Evolutionary conservation across 2,329 filamentous ascomycete species (phyloP).

Genomic region (Lecanicillium sp.): DNA sequence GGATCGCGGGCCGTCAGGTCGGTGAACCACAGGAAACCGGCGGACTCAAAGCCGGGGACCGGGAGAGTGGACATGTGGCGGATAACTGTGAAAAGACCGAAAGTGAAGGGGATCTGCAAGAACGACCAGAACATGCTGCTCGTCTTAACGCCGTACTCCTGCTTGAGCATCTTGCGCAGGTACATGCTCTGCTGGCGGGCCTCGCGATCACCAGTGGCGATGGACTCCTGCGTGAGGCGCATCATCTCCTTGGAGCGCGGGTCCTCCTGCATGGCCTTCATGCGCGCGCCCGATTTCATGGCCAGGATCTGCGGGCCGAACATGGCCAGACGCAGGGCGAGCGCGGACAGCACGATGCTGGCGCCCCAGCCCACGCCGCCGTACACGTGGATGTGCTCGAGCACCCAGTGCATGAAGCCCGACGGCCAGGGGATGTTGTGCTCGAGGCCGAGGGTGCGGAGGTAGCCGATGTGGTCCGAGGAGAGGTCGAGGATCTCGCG

Average conservation of each 20-base stretch:
- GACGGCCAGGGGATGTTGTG: slow-evolving; percentile 75
- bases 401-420: slow-evolving; percentile 61
- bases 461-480: slow-evolving; percentile 73
- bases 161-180: slow-evolving; percentile 30
- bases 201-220: slow-evolving; percentile 33
- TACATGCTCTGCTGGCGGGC: slow-evolving; percentile 30
- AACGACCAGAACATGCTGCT: slow-evolving; percentile 33
- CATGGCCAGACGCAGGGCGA: slow-evolving; percentile 58
- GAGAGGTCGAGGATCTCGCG: slow-evolving; percentile 48
- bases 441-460: slow-evolving; percentile 77
- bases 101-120: slow-evolving; percentile 60
- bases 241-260: slow-evolving; percentile 46
- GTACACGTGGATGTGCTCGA: slow-evolving; percentile 80
- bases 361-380: slow-evolving; percentile 76
- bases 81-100: slow-evolving; percentile 73
- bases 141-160: slow-evolving; percentile 31
- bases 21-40: slow-evolving; percentile 69
- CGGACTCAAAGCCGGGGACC: slow-evolving; percentile 68
- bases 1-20: slow-evolving; percentile 76
- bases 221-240: slow-evolving; percentile 43
- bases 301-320: slow-evolving; percentile 51
- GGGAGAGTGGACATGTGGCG: slow-evolving; percentile 70
- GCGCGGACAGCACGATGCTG: slow-evolving; percentile 60
- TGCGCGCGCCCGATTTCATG: slow-evolving; percentile 42
- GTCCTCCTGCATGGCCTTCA: slow-evolving; percentile 50